A percentile compares a stretch with the other conserved stretches of the same genome.
Conservation (phyloP, 2,329 filamentous ascomycete species). For the Colletotrichum sp. region DNA sequence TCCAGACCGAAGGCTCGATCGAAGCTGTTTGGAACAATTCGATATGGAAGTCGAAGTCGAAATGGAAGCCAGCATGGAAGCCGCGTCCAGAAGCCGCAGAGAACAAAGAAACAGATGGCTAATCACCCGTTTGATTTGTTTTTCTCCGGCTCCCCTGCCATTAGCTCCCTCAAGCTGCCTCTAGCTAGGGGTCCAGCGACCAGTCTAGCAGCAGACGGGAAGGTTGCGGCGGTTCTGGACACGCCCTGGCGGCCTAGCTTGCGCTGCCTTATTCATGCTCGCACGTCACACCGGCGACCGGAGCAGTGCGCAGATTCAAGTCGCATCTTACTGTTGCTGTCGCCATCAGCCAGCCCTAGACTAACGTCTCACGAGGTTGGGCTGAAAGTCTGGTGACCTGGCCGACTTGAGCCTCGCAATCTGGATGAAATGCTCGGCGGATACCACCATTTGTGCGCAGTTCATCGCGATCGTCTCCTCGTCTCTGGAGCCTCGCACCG, state of each 20-base stretch:
- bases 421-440: not conserved
- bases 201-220: not conserved
- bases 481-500: not conserved
- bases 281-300: not conserved
- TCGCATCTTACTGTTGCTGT: not conserved
- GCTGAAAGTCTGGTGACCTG: not conserved
- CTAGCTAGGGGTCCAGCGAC: not conserved
- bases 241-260: not conserved
- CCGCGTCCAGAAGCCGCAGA: not conserved
- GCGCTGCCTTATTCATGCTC: constrained; percentile 2
- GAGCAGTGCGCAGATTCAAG: not conserved
- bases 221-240: not conserved
- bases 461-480: not conserved
- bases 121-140: constrained; percentile 1
- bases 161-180: not conserved
- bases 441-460: not conserved
- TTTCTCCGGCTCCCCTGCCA: not conserved
- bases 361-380: not conserved
- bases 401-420: not conserved
- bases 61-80: constrained; percentile 5
- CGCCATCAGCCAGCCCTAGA: not conserved
- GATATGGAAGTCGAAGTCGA: not conserved
- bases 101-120: constrained; percentile 16
- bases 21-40: not conserved
- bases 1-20: not conserved